Percentiles rank a stretch among this genome's conserved stretches.
phyloP scores from a whole-genome alignment of 345 rosid species.

The Boechera divaricarpa region DNA sequence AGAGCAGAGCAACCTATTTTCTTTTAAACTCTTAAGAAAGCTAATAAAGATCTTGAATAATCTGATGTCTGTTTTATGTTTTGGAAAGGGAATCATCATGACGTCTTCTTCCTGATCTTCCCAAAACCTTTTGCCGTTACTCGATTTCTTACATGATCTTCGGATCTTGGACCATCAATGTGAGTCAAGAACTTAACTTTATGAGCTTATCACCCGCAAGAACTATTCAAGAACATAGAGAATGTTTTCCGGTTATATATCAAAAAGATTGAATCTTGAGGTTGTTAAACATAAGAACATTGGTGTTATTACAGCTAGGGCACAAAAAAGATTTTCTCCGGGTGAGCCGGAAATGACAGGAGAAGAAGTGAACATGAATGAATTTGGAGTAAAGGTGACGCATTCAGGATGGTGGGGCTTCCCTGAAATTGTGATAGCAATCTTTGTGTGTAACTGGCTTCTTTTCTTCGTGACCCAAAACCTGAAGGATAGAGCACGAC shows the following conservation, averaged over 20 bases:
- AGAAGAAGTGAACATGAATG: conserved; percentile 50
- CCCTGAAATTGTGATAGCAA: conserved; percentile 51
- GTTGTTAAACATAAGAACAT: background rate
- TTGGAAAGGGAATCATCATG: conserved; percentile 75
- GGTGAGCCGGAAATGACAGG: conserved; percentile 62
- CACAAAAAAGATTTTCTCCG: conserved; percentile 76
- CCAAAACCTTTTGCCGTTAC: conserved; percentile 74
- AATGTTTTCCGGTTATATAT: background rate
- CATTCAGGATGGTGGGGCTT: conserved; percentile 95
- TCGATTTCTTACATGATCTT: conserved; percentile 55
- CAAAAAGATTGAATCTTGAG: background rate
- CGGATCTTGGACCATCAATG: conserved; percentile 86
- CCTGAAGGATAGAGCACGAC: conserved; percentile 77
- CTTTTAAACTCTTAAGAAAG: background rate
- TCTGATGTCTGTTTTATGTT: background rate
- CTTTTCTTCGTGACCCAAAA: conserved; percentile 76
- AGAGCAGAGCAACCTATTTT: conserved; percentile 38
- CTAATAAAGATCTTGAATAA: background rate
- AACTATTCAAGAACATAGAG: conserved; percentile 1
- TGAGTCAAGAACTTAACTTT: conserved; percentile 29
- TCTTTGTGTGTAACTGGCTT: conserved; percentile 69
- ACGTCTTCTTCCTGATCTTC: conserved; percentile 78
- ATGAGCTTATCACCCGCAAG: background rate
- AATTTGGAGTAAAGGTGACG: conserved; percentile 57
- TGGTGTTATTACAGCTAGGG: conserved; percentile 59